phyloP scores from a whole-genome alignment of 2,329 filamentous ascomycete species.

The Aureobasidium namibiae region DNA sequence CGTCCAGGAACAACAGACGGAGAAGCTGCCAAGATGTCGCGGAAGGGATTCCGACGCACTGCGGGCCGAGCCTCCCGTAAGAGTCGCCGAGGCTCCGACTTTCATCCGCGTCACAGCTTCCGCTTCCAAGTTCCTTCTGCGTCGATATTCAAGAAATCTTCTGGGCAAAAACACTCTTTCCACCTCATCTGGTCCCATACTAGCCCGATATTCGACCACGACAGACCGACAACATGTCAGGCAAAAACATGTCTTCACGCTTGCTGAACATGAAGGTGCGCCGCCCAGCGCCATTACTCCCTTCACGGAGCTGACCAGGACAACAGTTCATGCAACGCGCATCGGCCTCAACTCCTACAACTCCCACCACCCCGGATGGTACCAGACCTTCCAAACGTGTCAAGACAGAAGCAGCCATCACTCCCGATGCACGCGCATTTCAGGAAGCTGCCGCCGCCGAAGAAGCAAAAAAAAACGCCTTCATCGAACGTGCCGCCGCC shows the following conservation, averaged over 20 bases:
- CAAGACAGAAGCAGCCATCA: constrained; percentile 14
- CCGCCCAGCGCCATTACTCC: neutral
- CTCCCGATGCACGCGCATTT: constrained; percentile 51
- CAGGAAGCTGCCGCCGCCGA: constrained; percentile 58
- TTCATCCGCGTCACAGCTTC: neutral
- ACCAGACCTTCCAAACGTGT: constrained; percentile 8
- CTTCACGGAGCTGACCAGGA: neutral
- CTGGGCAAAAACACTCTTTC: neutral
- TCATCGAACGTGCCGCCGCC: constrained; percentile 52
- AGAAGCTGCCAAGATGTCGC: neutral
- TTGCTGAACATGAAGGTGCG: constrained; percentile 13
- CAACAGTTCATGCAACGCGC: constrained; percentile 14
- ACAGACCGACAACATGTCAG: constrained; percentile 4
- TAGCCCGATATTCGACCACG: too few species aligned
- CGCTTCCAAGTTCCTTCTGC: neutral
- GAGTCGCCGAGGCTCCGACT: neutral
- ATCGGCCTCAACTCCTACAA: constrained; percentile 3
- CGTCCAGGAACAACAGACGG: too few species aligned
- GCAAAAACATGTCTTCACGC: constrained; percentile 13
- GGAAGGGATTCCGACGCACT: neutral
- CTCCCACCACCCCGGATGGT: neutral
- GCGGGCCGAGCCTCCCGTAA: neutral
- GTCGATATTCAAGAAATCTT: constrained; percentile 4
- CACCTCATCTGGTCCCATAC: too few species aligned
- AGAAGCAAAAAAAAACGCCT: constrained; percentile 50